These are phyloP conservation scores for Colletotrichum nymphaeae DNA, from an alignment of 2,329 filamentous ascomycete genomes.

Conservation along the genomic window DNA sequence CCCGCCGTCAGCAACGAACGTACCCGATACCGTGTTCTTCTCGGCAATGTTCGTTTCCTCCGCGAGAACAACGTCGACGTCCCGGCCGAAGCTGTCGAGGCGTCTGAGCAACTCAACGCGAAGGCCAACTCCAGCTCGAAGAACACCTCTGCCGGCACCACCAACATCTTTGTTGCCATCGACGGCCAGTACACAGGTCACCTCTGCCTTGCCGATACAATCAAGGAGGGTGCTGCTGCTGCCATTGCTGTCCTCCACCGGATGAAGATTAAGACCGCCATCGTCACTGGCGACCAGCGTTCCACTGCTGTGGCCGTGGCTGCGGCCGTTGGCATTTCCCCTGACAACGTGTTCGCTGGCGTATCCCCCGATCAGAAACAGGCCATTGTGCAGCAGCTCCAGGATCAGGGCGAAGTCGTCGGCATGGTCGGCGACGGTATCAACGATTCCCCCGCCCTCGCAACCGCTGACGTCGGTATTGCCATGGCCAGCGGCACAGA, in stretches of 20 bases:
- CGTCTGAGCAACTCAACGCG: conserved; percentile 69
- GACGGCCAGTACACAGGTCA: conserved; percentile 84
- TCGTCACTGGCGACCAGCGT: conserved; percentile 93
- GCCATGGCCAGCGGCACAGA: conserved; percentile 93
- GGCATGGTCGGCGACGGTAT: conserved; percentile 99
- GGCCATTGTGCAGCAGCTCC: conserved; percentile 81
- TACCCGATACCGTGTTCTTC: conserved; percentile 79
- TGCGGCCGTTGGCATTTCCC: conserved; percentile 80
- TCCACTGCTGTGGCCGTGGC: conserved; percentile 89
- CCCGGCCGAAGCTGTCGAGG: conserved; percentile 71
- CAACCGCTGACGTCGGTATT: conserved; percentile 92
- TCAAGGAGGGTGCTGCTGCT: conserved; percentile 88
- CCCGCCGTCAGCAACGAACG: conserved; percentile 76
- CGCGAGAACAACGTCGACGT: conserved; percentile 76
- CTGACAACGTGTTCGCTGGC: conserved; percentile 83
- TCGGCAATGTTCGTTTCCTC: conserved; percentile 86
- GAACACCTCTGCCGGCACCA: conserved; percentile 73
- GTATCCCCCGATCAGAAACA: conserved; percentile 94
- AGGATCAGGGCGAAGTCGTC: conserved; percentile 79
- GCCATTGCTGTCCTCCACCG: conserved; percentile 83
- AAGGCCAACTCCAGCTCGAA: conserved; percentile 50
- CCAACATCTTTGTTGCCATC: conserved; percentile 91
- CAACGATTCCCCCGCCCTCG: conserved; percentile 96
- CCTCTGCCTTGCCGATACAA: conserved; percentile 86
- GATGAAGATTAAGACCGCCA: conserved; percentile 88